Base-by-base conservation (phyloP, 73 alveolate species). In the Blepharisma japonicum region DNA sequence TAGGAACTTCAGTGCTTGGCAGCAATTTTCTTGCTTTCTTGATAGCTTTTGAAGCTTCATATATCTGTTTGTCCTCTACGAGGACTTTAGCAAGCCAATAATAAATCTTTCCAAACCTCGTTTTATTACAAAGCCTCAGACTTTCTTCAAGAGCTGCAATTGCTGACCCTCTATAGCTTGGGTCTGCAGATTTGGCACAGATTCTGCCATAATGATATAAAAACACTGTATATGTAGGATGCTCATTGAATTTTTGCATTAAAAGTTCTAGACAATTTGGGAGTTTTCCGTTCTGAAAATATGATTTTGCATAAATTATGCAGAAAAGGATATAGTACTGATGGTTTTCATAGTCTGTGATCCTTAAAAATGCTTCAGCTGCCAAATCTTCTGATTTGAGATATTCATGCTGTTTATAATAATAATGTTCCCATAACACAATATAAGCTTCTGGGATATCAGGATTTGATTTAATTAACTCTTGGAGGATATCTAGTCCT, bases 361-460 rank as follows among this genome's bases (percentile, higher is more conserved):
- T 25, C 74, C 46, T 61, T 61, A 61, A 18, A 25, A 61, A 61
- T 9, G 74, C 74, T 61, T 61, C 74, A 61, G 46, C 74, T 20
- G 74, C 74, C 18, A 61, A 8, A 18, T 61, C 74, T 61, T 61
- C 23, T 14, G 74, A n/a, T 14, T 25, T 61, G 39, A 14, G 47
- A 25, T 61, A 61, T 11, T 53, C 23, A 18, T 61, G 14, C 23
- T 61, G 14, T 5, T 61, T 61, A 5, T 14, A 20, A 5, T 14
- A 61, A 61, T 14, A 61, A 61, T 18, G 47, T 11, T 61, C 46
- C 74, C 74, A 61, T 14, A 39, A 3, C 47, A 61, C 18, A 25
- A 14, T 14, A 61, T 18, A 61, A 14, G 74, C 49, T 25, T 61
- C 74, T 20, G 74, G 74, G 18, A n/a, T 14, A 14, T 14, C 23